A percentile compares a stretch with the other conserved stretches of the same genome.
phyloP scores from a whole-genome alignment of 352 stramenopile species.

The Pythium biforme region DNA sequence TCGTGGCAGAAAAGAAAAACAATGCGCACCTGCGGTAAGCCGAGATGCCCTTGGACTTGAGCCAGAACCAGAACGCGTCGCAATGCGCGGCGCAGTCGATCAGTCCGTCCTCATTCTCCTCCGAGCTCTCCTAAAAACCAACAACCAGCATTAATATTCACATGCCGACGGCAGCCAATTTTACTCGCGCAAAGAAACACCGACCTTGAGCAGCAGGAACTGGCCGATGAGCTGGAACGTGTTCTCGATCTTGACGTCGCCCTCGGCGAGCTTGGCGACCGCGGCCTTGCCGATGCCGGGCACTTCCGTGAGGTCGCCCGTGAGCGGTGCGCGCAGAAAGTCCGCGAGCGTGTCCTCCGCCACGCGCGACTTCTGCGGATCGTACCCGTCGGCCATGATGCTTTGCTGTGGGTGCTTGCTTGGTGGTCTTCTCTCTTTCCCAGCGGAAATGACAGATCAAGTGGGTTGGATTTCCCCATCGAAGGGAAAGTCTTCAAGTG shows the following conservation, averaged over 20 bases:
- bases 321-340: slow-evolving; percentile 91
- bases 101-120: slow-evolving; percentile 85
- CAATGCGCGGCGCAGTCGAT: slow-evolving; percentile 94
- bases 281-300: slow-evolving; percentile 93
- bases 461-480: neutral
- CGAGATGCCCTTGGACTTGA: slow-evolving; percentile 94
- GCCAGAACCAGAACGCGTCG: slow-evolving; percentile 96
- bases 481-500: neutral
- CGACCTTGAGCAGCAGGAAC: slow-evolving; percentile 84
- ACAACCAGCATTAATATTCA: slow-evolving; percentile 41
- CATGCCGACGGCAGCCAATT: neutral
- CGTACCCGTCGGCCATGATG: slow-evolving; percentile 82
- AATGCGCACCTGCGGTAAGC: slow-evolving; percentile 85
- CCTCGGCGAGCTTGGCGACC: slow-evolving; percentile 78
- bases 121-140: slow-evolving; percentile 56
- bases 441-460: neutral
- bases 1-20: neutral
- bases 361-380: slow-evolving; percentile 91
- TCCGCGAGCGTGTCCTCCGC: slow-evolving; percentile 90
- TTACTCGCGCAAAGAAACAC: neutral
- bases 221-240: slow-evolving; percentile 99
- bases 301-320: slow-evolving; percentile 92
- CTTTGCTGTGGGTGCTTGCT: slow-evolving; percentile 1
- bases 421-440: slow-evolving; percentile 1
- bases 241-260: slow-evolving; percentile 92